A percentile compares a stretch with the other conserved stretches of the same genome.
phyloP scores from a whole-genome alignment of 495 filamentous ascomycete species.

The Annulohypoxylon moriforme region DNA sequence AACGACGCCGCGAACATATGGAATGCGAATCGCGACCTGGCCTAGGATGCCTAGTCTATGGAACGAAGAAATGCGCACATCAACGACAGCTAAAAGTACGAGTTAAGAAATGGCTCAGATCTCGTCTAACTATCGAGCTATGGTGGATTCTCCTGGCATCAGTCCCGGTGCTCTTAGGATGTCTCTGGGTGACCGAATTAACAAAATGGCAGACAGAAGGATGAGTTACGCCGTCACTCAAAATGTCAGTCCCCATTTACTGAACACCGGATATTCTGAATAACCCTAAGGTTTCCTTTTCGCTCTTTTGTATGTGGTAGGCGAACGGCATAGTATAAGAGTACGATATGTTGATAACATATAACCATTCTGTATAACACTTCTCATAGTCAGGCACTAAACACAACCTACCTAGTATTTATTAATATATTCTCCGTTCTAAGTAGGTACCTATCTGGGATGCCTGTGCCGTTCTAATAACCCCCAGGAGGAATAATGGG shows the following conservation, averaged over 20 bases:
- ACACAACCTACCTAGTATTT: too few species aligned
- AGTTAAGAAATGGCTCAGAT: slow-evolving; percentile 52
- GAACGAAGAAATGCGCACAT: slow-evolving; percentile 57
- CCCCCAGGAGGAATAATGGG: too few species aligned
- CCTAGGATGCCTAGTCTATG: slow-evolving; percentile 64
- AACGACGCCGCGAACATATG: slow-evolving; percentile 62
- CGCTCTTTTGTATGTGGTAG: background rate
- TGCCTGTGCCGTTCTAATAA: too few species aligned
- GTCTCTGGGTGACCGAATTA: slow-evolving; percentile 44
- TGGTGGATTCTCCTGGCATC: slow-evolving; percentile 50
- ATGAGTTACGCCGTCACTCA: background rate
- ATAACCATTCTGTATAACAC: background rate
- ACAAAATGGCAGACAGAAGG: slow-evolving; percentile 13
- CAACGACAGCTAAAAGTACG: slow-evolving; percentile 46
- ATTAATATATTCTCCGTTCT: too few species aligned
- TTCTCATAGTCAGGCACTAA: too few species aligned
- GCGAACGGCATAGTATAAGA: background rate
- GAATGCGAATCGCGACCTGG: slow-evolving; percentile 65
- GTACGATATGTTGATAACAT: background rate
- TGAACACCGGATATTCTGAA: background rate
- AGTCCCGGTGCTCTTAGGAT: slow-evolving; percentile 45
- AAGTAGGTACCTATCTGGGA: too few species aligned
- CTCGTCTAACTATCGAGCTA: slow-evolving; percentile 47
- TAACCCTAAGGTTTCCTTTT: background rate
- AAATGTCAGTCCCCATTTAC: background rate